Percentiles rank a stretch among this genome's conserved stretches.
Evolutionary conservation across 1,284 basidiomycete genomes (phyloP).

Genomic region (Naganishia cerealis): DNA sequence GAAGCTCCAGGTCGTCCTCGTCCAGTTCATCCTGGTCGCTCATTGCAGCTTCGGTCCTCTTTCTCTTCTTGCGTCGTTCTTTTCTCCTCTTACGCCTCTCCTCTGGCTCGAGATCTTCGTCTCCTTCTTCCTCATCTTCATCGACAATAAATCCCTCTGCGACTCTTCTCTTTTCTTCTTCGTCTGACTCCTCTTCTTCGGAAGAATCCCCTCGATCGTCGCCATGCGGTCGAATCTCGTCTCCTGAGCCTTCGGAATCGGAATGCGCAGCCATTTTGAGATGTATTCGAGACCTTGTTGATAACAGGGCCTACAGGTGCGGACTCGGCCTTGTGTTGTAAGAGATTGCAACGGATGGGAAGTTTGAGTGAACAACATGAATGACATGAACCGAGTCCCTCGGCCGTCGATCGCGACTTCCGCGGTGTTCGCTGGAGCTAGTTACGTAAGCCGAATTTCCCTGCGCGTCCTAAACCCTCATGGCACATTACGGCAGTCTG

Average conservation of each 20-base stretch:
- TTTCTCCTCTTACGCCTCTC: constrained; percentile 43
- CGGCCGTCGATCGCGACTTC: background rate
- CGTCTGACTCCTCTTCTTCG: constrained; percentile 54
- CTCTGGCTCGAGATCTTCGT: constrained; percentile 41
- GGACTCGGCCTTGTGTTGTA: background rate
- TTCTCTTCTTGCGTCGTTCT: constrained; percentile 44
- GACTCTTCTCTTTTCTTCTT: constrained; percentile 51
- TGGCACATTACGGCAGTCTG: background rate
- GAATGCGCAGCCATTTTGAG: constrained; percentile 13
- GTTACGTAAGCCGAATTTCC: background rate
- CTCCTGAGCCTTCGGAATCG: constrained; percentile 52
- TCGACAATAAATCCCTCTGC: constrained; percentile 55
- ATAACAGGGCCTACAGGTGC: background rate
- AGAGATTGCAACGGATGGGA: background rate
- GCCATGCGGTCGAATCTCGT: constrained; percentile 51
- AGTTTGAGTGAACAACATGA: background rate
- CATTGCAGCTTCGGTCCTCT: constrained; percentile 35
- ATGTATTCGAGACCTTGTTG: background rate
- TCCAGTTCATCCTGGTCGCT: constrained; percentile 68
- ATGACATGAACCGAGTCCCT: background rate
- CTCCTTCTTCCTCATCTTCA: constrained; percentile 51
- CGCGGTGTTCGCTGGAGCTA: background rate
- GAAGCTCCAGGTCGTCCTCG: constrained; percentile 90
- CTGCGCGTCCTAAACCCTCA: no score
- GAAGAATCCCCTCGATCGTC: constrained; percentile 51